Base-by-base conservation (phyloP, 1,139 yeast genomes). In the Pichia sp. region DNA sequence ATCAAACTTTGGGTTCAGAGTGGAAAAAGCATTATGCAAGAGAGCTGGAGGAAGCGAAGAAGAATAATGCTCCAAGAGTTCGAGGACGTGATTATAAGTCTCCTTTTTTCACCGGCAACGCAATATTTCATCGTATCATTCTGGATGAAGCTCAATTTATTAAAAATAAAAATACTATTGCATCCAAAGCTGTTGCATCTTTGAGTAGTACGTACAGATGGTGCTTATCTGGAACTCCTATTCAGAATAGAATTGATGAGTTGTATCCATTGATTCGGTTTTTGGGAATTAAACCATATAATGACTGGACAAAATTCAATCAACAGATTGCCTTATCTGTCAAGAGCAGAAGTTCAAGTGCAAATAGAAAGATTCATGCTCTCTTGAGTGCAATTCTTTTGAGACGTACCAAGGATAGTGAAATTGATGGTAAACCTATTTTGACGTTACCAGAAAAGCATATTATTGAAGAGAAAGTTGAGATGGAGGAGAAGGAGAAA, bases 141-240 rank as follows among this genome's bases (percentile, higher is more conserved):
- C 74, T 93, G 41, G 99, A 93, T 73, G 99, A 93, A 70, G 97
- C 97, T 0, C 99, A 93, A 63, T 77, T 78, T 60, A 88, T 93
- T 63, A 91, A 93, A 64, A 92, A 91, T 66, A 85, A 83, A 61
- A 62, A 70, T 4, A 80, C 98, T 0, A 75, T 81, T 61, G 76
- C 85, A 2, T 83, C 96, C 1, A 80, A 78, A 57, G 85, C 96
- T 0, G 84, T 86, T 53, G 77, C 84, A 6, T 74, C 78, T 14
- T 60, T 92, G 17, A 70, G 76, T 36, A 73, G 84, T 0, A 70
- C 67, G 0, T 83, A 80, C 62, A 75, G 93, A 55, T 84, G 96
- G 83, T 87, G 96, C 64, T 73, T 93, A 46, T 84, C 95, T 5
- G 99, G 99, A 63, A 93, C 99, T 0, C 99, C 99, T 0, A 85